A percentile compares a stretch with the other conserved stretches of the same genome.
Evolutionary conservation across 2,329 filamentous ascomycete genomes (phyloP).

Genomic region (Monosporascus sp.): DNA sequence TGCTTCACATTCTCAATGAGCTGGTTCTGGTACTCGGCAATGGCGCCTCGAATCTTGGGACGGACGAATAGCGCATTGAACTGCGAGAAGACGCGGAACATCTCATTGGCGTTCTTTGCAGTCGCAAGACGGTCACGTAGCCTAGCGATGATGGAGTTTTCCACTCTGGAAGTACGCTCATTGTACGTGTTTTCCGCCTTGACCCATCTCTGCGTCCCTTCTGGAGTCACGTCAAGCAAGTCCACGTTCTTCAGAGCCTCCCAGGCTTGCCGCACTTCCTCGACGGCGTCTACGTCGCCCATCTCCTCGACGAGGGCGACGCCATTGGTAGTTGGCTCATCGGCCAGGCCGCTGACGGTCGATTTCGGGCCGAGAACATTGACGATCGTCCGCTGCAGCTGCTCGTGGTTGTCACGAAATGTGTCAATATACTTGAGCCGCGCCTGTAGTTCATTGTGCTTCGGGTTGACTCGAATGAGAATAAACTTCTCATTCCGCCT

Average conservation of each 20-base stretch:
- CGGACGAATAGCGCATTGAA: slow-evolving; percentile 98
- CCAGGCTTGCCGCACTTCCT: slow-evolving; percentile 93
- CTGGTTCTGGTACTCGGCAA: slow-evolving; percentile 96
- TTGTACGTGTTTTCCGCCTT: slow-evolving; percentile 95
- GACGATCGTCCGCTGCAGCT: slow-evolving; percentile 91
- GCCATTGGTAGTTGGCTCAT: slow-evolving; percentile 50
- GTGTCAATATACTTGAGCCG: slow-evolving; percentile 89
- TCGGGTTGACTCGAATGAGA: slow-evolving; percentile 89
- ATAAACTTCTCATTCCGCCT: slow-evolving; percentile 97
- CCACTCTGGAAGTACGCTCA: slow-evolving; percentile 91
- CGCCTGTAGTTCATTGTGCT: slow-evolving; percentile 84
- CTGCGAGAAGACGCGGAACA: slow-evolving; percentile 99
- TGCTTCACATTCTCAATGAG: slow-evolving; percentile 97
- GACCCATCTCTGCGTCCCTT: slow-evolving; percentile 88
- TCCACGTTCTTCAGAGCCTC: slow-evolving; percentile 92
- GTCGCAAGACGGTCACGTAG: slow-evolving; percentile 89
- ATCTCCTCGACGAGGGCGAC: slow-evolving; percentile 84
- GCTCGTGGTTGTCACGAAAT: slow-evolving; percentile 95
- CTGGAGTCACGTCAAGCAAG: slow-evolving; percentile 82
- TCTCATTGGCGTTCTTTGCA: slow-evolving; percentile 96
- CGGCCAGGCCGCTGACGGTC: slow-evolving; percentile 48
- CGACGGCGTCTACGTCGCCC: slow-evolving; percentile 93
- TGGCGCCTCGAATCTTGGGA: slow-evolving; percentile 97
- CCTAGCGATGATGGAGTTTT: slow-evolving; percentile 97
- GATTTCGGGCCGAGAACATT: slow-evolving; percentile 85